Evolutionary conservation across 495 filamentous ascomycete species (phyloP), one percentile per base, ranked within the genome.

Genomic region (Penicillium nucicola): DNA sequence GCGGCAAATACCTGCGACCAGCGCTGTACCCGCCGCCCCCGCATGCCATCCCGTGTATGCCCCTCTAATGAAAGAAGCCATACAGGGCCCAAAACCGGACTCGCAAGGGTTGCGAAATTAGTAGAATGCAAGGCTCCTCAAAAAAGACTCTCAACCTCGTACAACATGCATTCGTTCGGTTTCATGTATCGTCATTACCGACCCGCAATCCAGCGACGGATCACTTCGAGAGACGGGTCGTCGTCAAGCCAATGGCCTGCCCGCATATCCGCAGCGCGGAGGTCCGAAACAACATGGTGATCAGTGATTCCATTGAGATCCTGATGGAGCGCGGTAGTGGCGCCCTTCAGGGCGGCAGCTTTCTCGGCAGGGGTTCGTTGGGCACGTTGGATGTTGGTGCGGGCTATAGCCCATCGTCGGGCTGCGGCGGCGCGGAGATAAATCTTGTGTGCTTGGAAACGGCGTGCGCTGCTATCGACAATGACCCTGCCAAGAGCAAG

Each of bases 391-490:
- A 89, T 73, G 31, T 74, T 72, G 15, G 84, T 77, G 33, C 90
- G 80, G 58, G 84, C 80, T 55, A 89, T 85, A 56, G 88, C 71
- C 91, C 91, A 96, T 64, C 88, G 79, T 58, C 83, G 81, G 15
- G 84, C 88, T 12, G 90, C 89, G 4, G 81, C 81, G 34, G 88
- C 86, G 22, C 86, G 84, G 14, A 92, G 79, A 57, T 92, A 92
- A 52, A 91, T 89, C 66, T 86, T 88, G 65, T 93, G 90, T 31
- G 81, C 89, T 67, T 89, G 85, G 75, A 95, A 90, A 42, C 91
- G 82, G 44, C 91, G 83, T 14, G 87, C 78, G 57, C 80, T 84
- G 34, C 88, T 84, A 55, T 96, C 91, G 38, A 88, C 75, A 38
- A 89, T 81, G 45, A 95, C 81, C 53, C 89, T 92, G 55, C 19